A percentile compares a stretch with the other conserved stretches of the same genome.
Conservation (phyloP, 345 rosid genomes). For the Cardamine occulta region DNA sequence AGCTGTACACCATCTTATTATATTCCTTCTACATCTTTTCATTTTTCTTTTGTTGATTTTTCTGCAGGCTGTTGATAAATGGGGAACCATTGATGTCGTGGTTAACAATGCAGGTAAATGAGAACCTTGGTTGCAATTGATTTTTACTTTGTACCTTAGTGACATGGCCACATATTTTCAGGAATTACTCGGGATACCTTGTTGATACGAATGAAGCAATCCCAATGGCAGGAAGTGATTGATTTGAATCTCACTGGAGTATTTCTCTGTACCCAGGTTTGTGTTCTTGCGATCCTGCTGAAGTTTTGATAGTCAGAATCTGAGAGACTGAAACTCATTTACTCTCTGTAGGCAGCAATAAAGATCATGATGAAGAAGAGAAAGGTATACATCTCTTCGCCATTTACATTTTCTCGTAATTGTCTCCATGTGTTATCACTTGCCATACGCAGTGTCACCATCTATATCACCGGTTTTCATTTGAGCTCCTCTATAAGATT, state of each 20-base stretch:
- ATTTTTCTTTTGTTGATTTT: conserved; percentile 15
- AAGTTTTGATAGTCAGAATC: conserved; percentile 31
- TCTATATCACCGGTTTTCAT: background rate
- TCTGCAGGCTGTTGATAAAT: conserved; percentile 83
- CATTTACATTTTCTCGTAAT: background rate
- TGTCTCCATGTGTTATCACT: conserved; percentile 3
- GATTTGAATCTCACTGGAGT: conserved; percentile 95
- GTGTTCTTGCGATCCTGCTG: conserved; percentile 28
- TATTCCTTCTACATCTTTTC: conserved; percentile 1
- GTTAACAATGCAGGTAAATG: conserved; percentile 91
- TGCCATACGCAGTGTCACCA: background rate
- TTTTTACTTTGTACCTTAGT: conserved; percentile 31
- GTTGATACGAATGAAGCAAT: conserved; percentile 89
- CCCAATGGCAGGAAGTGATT: conserved; percentile 96
- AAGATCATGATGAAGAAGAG: conserved; percentile 96
- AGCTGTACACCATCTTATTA: conserved; percentile 3
- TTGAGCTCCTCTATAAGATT: conserved; percentile 15
- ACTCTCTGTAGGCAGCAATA: conserved; percentile 78
- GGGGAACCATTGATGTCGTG: conserved; percentile 96
- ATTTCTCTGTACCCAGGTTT: conserved; percentile 93
- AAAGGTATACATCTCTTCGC: conserved; percentile 53
- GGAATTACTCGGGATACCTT: conserved; percentile 89
- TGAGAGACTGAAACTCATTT: conserved; percentile 32
- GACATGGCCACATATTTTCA: conserved; percentile 49
- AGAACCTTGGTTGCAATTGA: conserved; percentile 11